These are phyloP conservation scores for Fusarium praegraminearum DNA, from an alignment of 2,329 filamentous ascomycete species.

Conservation along the genomic window DNA sequence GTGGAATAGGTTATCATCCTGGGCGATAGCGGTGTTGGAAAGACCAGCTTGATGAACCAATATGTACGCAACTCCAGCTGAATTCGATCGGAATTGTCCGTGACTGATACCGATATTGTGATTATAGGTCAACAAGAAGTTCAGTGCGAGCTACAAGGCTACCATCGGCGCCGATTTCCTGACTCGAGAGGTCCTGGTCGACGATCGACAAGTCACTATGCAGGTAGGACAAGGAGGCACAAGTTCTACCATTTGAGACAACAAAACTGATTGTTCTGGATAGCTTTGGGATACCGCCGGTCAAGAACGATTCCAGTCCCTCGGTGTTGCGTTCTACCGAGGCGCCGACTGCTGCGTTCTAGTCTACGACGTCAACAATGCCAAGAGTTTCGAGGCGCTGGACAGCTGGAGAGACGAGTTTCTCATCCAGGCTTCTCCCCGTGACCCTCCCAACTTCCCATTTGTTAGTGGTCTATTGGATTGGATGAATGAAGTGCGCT, in stretches of 20 bases:
- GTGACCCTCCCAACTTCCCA: conserved; percentile 96
- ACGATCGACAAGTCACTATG: conserved; percentile 98
- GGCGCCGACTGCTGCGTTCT: conserved; percentile 98
- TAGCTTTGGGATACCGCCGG: conserved; percentile 98
- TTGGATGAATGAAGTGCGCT: conserved; percentile 17
- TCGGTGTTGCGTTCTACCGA: conserved; percentile 97
- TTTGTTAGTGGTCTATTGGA: conserved; percentile 76
- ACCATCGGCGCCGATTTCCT: conserved; percentile 99
- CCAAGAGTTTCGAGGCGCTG: conserved; percentile 98
- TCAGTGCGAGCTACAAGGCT: conserved; percentile 99
- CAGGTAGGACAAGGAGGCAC: conserved; percentile 70
- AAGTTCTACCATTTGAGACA: not conserved
- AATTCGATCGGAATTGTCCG: not conserved
- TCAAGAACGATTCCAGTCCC: conserved; percentile 96
- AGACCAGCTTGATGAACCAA: conserved; percentile 99
- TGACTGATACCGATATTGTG: conserved; percentile 24
- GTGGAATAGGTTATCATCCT: conserved; percentile 90
- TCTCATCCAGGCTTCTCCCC: conserved; percentile 93
- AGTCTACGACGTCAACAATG: conserved; percentile 98
- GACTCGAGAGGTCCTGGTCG: conserved; percentile 96
- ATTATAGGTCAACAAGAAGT: conserved; percentile 97
- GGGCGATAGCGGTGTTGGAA: conserved; percentile 97
- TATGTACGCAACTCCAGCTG: conserved; percentile 76
- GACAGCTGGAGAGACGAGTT: conserved; percentile 99
- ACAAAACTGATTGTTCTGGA: conserved; percentile 7